These are phyloP conservation scores for Fistulinella prunicolor DNA, from an alignment of 768 basidiomycete species.

Conservation along the genomic window DNA sequence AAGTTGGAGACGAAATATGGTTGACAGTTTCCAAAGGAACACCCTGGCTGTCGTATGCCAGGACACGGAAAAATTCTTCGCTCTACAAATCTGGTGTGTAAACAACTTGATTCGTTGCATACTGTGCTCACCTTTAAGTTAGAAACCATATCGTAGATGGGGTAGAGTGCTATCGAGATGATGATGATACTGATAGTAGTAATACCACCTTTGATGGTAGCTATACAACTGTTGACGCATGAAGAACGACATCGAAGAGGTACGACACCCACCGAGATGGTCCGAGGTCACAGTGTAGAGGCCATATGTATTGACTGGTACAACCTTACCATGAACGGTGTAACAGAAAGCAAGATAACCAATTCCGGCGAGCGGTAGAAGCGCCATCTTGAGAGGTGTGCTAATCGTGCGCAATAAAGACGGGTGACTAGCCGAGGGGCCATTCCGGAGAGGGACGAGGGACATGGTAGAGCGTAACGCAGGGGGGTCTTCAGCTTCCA, in stretches of 20 bases:
- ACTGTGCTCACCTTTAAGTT: conserved; percentile 13
- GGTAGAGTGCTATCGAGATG: conserved; percentile 27
- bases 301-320: conserved; percentile 27
- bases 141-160: conserved; percentile 18
- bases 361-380: conserved; percentile 27
- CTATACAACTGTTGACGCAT: conserved; percentile 5
- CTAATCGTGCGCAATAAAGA: conserved; percentile 8
- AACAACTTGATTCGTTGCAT: background rate
- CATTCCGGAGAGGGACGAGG: conserved; percentile 3
- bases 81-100: conserved; percentile 8
- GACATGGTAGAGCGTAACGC: conserved; percentile 3
- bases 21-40: conserved; percentile 25
- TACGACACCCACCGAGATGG: conserved; percentile 16
- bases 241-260: background rate
- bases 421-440: background rate
- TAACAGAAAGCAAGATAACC: conserved; percentile 31
- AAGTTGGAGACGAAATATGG: conserved; percentile 22
- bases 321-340: conserved; percentile 16
- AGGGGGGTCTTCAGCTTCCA: background rate
- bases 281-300: conserved; percentile 18
- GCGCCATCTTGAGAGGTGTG: conserved; percentile 13
- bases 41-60: conserved; percentile 14
- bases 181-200: conserved; percentile 28
- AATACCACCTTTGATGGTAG: conserved; percentile 27
- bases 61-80: conserved; percentile 29